A percentile compares a stretch with the other conserved stretches of the same genome.
Conservation (phyloP, 352 stramenopile genomes). For the Pythium plurisporium region DNA sequence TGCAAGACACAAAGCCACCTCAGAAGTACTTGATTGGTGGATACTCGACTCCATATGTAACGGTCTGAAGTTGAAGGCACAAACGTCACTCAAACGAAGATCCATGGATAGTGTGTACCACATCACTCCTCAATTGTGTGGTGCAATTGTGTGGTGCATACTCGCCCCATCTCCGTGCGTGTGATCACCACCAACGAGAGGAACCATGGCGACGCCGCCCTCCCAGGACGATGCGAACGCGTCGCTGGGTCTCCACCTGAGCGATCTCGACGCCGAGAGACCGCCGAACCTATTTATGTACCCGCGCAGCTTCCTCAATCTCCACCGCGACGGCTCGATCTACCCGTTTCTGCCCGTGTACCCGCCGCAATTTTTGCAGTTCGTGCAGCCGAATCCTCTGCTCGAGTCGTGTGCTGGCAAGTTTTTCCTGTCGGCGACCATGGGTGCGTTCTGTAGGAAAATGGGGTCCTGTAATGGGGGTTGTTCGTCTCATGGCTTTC, state of each 20-base stretch:
- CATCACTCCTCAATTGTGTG: not conserved
- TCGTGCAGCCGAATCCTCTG: slow-evolving; percentile 67
- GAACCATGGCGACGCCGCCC: not conserved
- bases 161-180: not conserved
- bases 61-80: too few relatives aligned
- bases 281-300: slow-evolving; percentile 82
- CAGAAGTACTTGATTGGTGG: too few relatives aligned
- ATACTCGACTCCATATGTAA: too few relatives aligned
- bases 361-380: slow-evolving; percentile 54
- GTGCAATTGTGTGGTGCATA: not conserved
- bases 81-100: too few relatives aligned
- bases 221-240: slow-evolving; percentile 42
- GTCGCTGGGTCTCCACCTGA: slow-evolving; percentile 46
- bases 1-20: too few relatives aligned
- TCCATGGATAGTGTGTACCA: not conserved
- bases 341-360: slow-evolving; percentile 74
- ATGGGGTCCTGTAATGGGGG: too few relatives aligned
- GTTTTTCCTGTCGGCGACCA: slow-evolving; percentile 71
- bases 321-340: slow-evolving; percentile 48
- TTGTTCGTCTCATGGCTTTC: too few relatives aligned
- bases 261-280: slow-evolving; percentile 46
- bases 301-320: slow-evolving; percentile 51
- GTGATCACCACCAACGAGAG: not conserved
- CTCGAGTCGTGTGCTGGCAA: slow-evolving; percentile 78
- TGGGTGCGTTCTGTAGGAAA: slow-evolving; percentile 61